These are phyloP conservation scores for Amanita rubescens DNA, from an alignment of 768 basidiomycete genomes.

Conservation along the genomic window DNA sequence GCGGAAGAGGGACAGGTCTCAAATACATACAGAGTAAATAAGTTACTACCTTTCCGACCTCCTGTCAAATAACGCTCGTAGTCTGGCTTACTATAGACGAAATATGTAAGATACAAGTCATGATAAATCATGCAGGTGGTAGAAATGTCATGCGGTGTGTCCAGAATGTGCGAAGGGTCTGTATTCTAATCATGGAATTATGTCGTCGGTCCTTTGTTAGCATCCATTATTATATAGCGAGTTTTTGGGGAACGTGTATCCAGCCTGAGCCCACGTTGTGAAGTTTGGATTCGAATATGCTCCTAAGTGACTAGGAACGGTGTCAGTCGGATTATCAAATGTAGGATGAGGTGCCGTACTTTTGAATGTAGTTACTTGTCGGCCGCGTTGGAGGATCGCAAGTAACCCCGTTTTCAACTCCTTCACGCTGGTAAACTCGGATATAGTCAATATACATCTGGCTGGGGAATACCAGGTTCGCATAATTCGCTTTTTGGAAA, in stretches of 20 bases:
- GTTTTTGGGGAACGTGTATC: conserved; percentile 71
- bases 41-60: neutral
- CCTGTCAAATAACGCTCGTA: neutral
- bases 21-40: conserved; percentile 3
- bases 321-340: neutral
- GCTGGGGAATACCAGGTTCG: conserved; percentile 67
- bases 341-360: conserved; percentile 22
- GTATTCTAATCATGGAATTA: neutral
- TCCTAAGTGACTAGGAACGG: conserved; percentile 27
- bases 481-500: conserved; percentile 71
- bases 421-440: conserved; percentile 77
- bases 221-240: conserved; percentile 37
- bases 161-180: neutral
- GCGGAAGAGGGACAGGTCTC: neutral
- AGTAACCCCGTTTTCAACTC: conserved; percentile 57
- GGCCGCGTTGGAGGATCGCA: conserved; percentile 78
- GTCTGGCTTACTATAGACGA: conserved; percentile 1
- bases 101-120: conserved; percentile 1
- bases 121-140: conserved; percentile 8
- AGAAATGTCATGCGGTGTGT: neutral
- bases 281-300: conserved; percentile 77
- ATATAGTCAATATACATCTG: conserved; percentile 87
- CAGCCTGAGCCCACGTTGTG: conserved; percentile 79
- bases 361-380: conserved; percentile 72
- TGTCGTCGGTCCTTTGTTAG: conserved; percentile 15